phyloP scores from a whole-genome alignment of 768 basidiomycete species.

The Ramaria sp. region DNA sequence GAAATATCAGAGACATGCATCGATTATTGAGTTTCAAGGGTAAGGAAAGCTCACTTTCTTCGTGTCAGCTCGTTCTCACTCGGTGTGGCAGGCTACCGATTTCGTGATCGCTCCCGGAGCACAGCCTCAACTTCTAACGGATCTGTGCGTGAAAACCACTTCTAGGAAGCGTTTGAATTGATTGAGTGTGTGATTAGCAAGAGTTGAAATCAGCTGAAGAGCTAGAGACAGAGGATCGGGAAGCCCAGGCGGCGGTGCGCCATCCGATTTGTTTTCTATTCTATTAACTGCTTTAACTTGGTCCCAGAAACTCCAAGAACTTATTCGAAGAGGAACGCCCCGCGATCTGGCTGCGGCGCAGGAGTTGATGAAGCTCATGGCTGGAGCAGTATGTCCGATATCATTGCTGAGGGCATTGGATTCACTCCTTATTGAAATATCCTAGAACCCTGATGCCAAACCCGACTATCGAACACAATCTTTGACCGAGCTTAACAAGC shows the following conservation, averaged over 20 bases:
- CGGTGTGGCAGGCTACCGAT: conserved; percentile 16
- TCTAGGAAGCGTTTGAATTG: not conserved
- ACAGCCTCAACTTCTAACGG: conserved; percentile 2
- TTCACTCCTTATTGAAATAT: not conserved
- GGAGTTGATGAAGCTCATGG: conserved; percentile 91
- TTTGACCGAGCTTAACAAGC: conserved; percentile 80
- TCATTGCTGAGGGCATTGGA: not conserved
- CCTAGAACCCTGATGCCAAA: conserved; percentile 76
- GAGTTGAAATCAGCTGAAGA: conserved; percentile 93
- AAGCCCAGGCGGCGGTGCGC: conserved; percentile 74
- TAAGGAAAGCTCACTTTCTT: conserved; percentile 22
- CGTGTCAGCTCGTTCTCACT: not conserved
- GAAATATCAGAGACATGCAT: conserved; percentile 98
- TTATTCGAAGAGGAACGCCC: conserved; percentile 92
- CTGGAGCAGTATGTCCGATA: conserved; percentile 52
- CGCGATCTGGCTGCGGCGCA: conserved; percentile 92
- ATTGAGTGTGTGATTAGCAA: conserved; percentile 36
- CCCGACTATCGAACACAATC: conserved; percentile 91
- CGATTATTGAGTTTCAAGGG: conserved; percentile 90
- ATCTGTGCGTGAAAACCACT: conserved; percentile 4
- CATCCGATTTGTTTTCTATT: not conserved
- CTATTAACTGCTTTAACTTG: not conserved
- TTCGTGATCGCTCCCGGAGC: conserved; percentile 14
- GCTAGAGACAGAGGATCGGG: conserved; percentile 89
- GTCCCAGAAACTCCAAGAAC: conserved; percentile 81